Evolutionary conservation across 352 stramenopile species (phyloP).

Genomic region (Phytopythium kandeliae): DNA sequence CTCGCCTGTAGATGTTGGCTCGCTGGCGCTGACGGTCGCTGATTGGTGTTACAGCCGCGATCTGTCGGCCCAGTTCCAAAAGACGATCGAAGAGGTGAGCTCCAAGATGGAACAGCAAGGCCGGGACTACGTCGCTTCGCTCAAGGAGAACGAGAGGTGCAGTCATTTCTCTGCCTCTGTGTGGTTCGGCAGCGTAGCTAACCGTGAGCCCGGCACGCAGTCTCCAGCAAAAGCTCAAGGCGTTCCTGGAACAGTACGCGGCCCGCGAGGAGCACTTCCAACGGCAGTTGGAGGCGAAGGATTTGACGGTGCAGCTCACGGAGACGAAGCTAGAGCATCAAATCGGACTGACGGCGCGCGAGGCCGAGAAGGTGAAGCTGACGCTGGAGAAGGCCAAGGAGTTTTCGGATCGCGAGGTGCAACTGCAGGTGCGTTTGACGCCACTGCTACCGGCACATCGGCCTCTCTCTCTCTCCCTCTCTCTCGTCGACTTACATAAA

Average conservation of each 20-base stretch:
- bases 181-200: too few relatives aligned
- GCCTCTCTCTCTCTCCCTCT: too few relatives aligned
- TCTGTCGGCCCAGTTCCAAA: slow-evolving; percentile 76
- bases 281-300: slow-evolving; percentile 78
- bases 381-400: slow-evolving; percentile 81
- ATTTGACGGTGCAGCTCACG: slow-evolving; percentile 70
- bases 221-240: slow-evolving; percentile 80
- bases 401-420: slow-evolving; percentile 68
- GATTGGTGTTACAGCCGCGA: slow-evolving; percentile 34
- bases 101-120: slow-evolving; percentile 86
- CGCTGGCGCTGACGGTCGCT: too few relatives aligned
- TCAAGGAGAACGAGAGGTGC: slow-evolving; percentile 84
- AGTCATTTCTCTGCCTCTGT: too few relatives aligned
- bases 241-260: slow-evolving; percentile 77
- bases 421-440: slow-evolving; percentile 60
- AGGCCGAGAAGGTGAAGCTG: slow-evolving; percentile 64
- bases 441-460: too few relatives aligned
- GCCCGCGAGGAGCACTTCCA: slow-evolving; percentile 80
- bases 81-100: slow-evolving; percentile 85
- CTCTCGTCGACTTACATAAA: not conserved
- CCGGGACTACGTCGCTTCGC: slow-evolving; percentile 75
- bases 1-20: slow-evolving; percentile 3
- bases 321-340: slow-evolving; percentile 82
- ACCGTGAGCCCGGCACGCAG: slow-evolving; percentile 12
- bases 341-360: slow-evolving; percentile 59